Base-by-base conservation (phyloP, 148 eudicot species). In the Persicaria maculosa region DNA sequence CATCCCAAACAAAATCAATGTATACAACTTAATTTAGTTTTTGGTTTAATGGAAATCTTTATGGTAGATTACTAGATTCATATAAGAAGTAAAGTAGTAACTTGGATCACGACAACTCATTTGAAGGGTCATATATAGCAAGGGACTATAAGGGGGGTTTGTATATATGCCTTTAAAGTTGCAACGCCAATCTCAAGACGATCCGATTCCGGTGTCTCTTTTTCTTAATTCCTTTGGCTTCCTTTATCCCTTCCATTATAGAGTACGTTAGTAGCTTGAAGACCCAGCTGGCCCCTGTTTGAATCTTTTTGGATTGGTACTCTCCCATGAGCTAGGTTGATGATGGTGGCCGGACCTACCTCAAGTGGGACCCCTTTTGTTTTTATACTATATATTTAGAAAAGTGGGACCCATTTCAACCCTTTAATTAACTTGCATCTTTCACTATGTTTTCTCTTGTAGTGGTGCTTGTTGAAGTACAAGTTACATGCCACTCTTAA, bases 101-200 rank as follows among this genome's bases (percentile, higher is more conserved):
- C 1, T 52, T 52, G 4, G 55, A 52, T 52, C 16, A n/a, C 4
- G n/a, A 15, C 55, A 52, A 52, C 36, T 31, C 36, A 31, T 31
- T 31, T 31, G 36, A 31, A 31, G 36, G 36, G 36, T 31, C 36
- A 31, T 31, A 31, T 31, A 31, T 31, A 31, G 36, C 2, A 64
- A 12, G 19, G 36, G 64, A 58, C 1, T 17, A 44, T 17, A 44
- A 12, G 46, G 70, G 44, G 47, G n/a, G 9, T 65, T 65, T 36
- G 36, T 36, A 46, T 46, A 65, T 65, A 45, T 65, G n/a, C 40
- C 70, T 65, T 65, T 65, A 40, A 48, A 48, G 52, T 8, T 12
- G 3, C 7, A 65, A 65, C 70, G 47, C 46, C 70, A 65, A 65
- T 65, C 70, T 65, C 70, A 65, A 65, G 70, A 17, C 70, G 70